Conservation (phyloP, 768 basidiomycete species). For the Ramaria sp. region DNA sequence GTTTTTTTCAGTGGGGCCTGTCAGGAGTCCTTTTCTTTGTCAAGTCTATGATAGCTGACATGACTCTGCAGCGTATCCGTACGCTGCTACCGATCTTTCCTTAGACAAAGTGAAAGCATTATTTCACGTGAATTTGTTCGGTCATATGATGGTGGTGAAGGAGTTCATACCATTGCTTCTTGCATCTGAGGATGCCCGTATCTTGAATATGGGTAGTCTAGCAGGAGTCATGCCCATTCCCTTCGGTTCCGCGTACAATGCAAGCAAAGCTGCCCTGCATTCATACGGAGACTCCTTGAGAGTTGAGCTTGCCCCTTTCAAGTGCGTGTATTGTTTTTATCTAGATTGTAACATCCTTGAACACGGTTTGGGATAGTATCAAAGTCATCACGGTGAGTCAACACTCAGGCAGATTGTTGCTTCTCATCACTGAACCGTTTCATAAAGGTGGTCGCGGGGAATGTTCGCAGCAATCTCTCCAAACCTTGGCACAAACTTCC, state of each 20-base stretch:
- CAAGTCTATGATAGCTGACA: not conserved
- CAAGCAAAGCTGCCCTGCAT: slow-evolving; percentile 24
- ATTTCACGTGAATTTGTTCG: slow-evolving; percentile 25
- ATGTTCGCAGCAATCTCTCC: slow-evolving; percentile 6
- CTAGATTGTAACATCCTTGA: not conserved
- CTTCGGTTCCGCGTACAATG: slow-evolving; percentile 21
- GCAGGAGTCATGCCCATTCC: slow-evolving; percentile 20
- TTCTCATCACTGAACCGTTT: not conserved
- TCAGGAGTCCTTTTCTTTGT: slow-evolving; percentile 16
- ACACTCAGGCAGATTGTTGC: not conserved
- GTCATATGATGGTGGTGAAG: slow-evolving; percentile 22
- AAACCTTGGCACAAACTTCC: not conserved
- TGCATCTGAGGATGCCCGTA: slow-evolving; percentile 8
- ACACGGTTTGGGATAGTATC: not conserved
- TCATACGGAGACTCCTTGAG: slow-evolving; percentile 22
- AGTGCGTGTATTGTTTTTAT: slow-evolving; percentile 10
- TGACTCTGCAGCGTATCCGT: slow-evolving; percentile 11
- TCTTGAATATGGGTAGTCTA: slow-evolving; percentile 9
- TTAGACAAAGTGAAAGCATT: slow-evolving; percentile 16
- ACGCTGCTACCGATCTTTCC: slow-evolving; percentile 19
- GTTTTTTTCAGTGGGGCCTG: slow-evolving; percentile 24
- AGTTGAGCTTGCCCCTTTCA: slow-evolving; percentile 25
- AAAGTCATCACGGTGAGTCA: slow-evolving; percentile 3
- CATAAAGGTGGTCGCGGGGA: slow-evolving; percentile 3
- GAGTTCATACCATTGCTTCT: slow-evolving; percentile 21